Conservation (phyloP, 208 protist species). For the Naegleria gruberi region DNA sequence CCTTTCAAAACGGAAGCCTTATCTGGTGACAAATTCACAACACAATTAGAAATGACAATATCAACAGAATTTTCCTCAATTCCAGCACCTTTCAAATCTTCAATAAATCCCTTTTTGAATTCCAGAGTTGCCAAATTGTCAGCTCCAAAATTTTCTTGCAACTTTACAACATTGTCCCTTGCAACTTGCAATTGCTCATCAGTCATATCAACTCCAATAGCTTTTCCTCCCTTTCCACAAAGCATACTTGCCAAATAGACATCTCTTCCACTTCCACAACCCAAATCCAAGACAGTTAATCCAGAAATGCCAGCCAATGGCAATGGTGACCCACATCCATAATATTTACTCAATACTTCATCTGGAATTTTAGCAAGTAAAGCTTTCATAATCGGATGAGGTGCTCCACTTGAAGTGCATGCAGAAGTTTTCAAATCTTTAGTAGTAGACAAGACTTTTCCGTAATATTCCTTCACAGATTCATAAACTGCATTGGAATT, state of each 20-base stretch:
- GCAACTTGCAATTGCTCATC: constrained; percentile 47
- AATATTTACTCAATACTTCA: constrained; percentile 38
- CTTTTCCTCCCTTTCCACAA: constrained; percentile 38
- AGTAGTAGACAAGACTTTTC: constrained; percentile 22
- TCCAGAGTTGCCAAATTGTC: constrained; percentile 28
- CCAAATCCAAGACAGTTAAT: constrained; percentile 38
- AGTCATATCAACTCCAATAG: constrained; percentile 56
- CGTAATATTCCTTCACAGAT: constrained; percentile 39
- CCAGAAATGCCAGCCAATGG: constrained; percentile 27
- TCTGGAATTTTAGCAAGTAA: constrained; percentile 30
- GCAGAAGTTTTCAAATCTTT: constrained; percentile 41
- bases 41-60: constrained; percentile 54
- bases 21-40: constrained; percentile 56
- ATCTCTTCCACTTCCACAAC: constrained; percentile 41
- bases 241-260: constrained; percentile 30
- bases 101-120: constrained; percentile 54
- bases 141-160: constrained; percentile 31
- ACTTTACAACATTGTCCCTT: constrained; percentile 26
- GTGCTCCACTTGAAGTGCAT: neutral
- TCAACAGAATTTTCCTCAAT: constrained; percentile 39
- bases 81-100: constrained; percentile 39
- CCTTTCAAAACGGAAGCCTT: constrained; percentile 43
- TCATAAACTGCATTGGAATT: neutral
- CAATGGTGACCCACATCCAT: constrained; percentile 37
- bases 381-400: neutral